Evolutionary conservation across 2,329 filamentous ascomycete species (phyloP), one percentile per base, ranked within the genome.

Genomic region (Leptographium wingfieldii): DNA sequence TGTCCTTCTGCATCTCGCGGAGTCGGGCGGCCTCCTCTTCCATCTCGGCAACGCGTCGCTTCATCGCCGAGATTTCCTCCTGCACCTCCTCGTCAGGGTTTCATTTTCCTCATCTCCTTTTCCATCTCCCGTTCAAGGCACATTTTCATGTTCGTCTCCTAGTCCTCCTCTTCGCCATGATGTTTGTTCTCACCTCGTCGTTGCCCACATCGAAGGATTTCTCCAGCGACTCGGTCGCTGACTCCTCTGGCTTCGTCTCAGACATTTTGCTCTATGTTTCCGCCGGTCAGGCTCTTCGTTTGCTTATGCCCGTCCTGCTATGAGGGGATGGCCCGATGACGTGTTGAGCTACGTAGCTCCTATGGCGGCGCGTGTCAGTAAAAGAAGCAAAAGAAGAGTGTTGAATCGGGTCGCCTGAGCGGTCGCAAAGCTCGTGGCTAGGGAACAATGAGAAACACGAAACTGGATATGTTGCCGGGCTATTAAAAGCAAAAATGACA

Each of bases 11-110:
- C 88, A 94, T 92, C 73, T 92, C 89, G 66, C 89, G 83, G 59
- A 94, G 80, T 74, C 92, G 92, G 61, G 87, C 87, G 5, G 89
- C 89, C 77, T 94, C 89, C 68, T 90, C 88, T 76, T 94, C 89
- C 89, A 94, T 94, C 76, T 94, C 89, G 64, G 87, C 88, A 64
- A 94, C 88, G 66, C 88, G 82, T 68, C 82, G 82, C 80, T 92
- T 94, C 89, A 94, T 94, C 61, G 87, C 88, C 63, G 84, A 84
- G 68, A 94, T 92, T 73, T 94, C 89, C 80, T 92, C 80, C 81
- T 84, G 66, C 56, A 48, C 62, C 57, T 57, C 59, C 59, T 61
- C 58, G 62, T 64, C 63, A 65, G 64, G 62, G 60, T 46, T 59
- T 40, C 27, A 40, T 59, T 35, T 33, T 62, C 58, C 61, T 61